Evolutionary conservation across 2,329 filamentous ascomycete species (phyloP), one percentile per base, ranked within the genome.

Genomic region (Ampelomyces quisqualis): DNA sequence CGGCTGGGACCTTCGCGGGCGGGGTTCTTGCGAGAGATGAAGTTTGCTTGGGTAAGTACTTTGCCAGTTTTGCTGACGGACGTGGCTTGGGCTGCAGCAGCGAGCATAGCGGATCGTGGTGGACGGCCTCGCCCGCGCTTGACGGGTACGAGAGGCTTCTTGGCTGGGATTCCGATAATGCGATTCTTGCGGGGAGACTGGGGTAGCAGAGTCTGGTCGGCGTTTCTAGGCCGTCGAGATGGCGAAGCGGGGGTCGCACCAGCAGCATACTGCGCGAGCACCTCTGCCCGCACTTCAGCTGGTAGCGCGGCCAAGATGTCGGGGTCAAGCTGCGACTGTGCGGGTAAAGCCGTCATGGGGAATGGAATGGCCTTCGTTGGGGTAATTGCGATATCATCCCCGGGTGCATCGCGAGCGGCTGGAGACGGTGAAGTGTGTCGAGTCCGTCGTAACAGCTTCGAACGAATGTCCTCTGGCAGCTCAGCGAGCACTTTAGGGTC

Each of bases 241-340:
- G 44, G 66, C 50, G 54, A 57, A 21, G 34, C 38, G 14, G 53
- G 58, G 10, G 42, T 60, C 43, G 60, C 46, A 6, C 39, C 48
- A 17, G 53, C 49, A 5, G 63, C 64, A 56, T 95, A 95, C 22
- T 85, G 82, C 2, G 80, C 83, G 7, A 96, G 69, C 1, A 97
- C 75, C 67, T 97, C 93, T 2, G 83, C 81, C 48, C 90, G 87
- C 62, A 98, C 81, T 47, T 95, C 89, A 24, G 86, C 82, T 0
- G 93, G 93, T 1, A 98, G 74, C 1, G 87, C 88, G 28, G 84
- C 80, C 48, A 97, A 85, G 2, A 90, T 86, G 28, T 91, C 88
- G 0, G 82, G 83, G 58, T 98, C 93, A 14, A 97, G 77, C 55
- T 95, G 88, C 0, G 89, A 85, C 18, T 88, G 82, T 1, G 73